Base-by-base conservation (phyloP, 1,139 yeast genomes). In the Geotrichum candidum region DNA sequence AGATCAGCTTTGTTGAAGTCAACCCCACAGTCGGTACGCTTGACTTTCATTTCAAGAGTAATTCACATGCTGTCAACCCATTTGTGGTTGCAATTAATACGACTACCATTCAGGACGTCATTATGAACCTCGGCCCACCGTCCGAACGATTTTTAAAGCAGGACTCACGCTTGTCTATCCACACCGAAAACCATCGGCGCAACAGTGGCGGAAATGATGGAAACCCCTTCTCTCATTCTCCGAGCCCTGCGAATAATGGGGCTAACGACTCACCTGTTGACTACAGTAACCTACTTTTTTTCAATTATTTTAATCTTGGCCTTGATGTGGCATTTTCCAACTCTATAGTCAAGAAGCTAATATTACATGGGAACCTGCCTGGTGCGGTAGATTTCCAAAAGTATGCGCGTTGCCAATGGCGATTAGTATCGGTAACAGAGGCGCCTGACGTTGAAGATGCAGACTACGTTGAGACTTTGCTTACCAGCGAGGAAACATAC, bases 321-420 rank as follows among this genome's bases (percentile, higher is more conserved):
- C 50, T 73, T 50, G 76, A 73, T 57, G 62, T 73, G 18, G 69
- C 74, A 58, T 72, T 73, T 59, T 72, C 67, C 53, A 64, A 65
- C 53, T 67, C 73, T 5, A 62, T 65, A 6, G 73, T 71, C 29
- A 68, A 68, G 56, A 73, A 73, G 63, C 54, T 73, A 11, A 66
- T 73, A 18, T 41, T 73, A 3, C 76, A 73, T 58, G 73, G 74
- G 29, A 73, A 73, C 63, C 61, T 72, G 22, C 76, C 76, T 1
- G 73, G 73, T 5, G 65, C 73, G 23, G 64, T 70, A 27, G 60
- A 66, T 4, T 73, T 73, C 58, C 73, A 70, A 54, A 70, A 67
- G 58, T 72, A 72, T 56, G 65, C 64, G 55, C 64, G 74, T 5
- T 73, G 76, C 56, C 65, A 73, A n/a, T 73, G 76, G 76, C 50